phyloP scores from a whole-genome alignment of 148 eudicot species.

The Arbutus unedo region DNA sequence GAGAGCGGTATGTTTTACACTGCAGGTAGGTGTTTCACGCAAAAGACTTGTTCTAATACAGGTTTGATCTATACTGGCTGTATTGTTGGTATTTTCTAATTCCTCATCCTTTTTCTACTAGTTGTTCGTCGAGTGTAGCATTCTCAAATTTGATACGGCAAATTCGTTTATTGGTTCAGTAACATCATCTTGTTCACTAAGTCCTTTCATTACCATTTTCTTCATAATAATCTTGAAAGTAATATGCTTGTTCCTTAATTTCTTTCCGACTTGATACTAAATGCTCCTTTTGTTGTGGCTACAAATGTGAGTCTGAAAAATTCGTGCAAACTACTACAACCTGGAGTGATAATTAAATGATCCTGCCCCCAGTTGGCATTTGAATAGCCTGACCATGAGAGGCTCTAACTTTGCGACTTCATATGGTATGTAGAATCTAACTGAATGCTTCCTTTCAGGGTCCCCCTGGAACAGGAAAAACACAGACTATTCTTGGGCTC shows the following conservation, averaged over 20 bases:
- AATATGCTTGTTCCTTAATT: neutral
- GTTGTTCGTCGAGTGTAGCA: neutral
- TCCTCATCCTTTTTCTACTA: neutral
- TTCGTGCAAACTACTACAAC: neutral
- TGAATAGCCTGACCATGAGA: neutral
- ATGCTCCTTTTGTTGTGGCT: neutral
- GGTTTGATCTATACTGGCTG: slow-evolving; percentile 40
- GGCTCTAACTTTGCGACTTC: slow-evolving; percentile 6
- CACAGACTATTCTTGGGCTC: slow-evolving; percentile 95
- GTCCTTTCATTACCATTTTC: slow-evolving; percentile 1
- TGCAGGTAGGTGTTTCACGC: slow-evolving; percentile 92
- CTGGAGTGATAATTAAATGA: neutral
- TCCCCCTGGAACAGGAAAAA: slow-evolving; percentile 98
- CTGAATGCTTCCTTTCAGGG: slow-evolving; percentile 52
- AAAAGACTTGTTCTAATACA: slow-evolving; percentile 80
- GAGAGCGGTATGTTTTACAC: slow-evolving; percentile 6
- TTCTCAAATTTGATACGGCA: neutral
- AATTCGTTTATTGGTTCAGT: neutral
- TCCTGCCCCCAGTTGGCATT: neutral
- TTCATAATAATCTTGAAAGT: neutral
- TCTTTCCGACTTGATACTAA: slow-evolving; percentile 1
- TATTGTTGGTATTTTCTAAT: neutral
- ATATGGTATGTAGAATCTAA: slow-evolving; percentile 12
- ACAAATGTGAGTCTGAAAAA: neutral
- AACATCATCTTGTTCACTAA: neutral